Base-by-base conservation (phyloP, 345 rosid genomes). In the Combretum micranthum region DNA sequence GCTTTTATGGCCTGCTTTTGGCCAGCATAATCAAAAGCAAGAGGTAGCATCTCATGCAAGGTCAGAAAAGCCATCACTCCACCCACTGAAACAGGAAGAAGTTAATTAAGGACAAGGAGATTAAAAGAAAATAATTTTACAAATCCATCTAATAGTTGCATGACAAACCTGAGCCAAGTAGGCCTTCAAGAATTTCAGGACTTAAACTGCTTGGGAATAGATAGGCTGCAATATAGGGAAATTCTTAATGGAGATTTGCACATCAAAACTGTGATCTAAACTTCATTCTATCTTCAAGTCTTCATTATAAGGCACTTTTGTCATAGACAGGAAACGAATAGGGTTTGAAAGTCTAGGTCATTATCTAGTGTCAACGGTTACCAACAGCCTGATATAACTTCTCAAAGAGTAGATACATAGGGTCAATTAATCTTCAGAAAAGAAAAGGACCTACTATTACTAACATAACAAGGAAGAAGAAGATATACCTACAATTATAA, bases 21-120 rank as follows among this genome's bases (percentile, higher is more conserved):
- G 37, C 97, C 99, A 17, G 97, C 97, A 76, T 93, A 93, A 74
- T 93, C 96, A 71, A 93, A 89, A 59, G 99, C 97, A 77, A 93
- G 77, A 6, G 99, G 99, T 57, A 93, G 84, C 99, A 93, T 89
- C 66, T 89, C 99, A 50, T 93, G 99, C 68, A 93, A 78, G 20
- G 99, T 93, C 20, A 93, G 82, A 77, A 93, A 93, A 32, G 99
- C 97, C 99, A 93, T 93, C 60, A 93, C 94, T 61, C 99, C 99
- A 65, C 99, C 97, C 72, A 93, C 99, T 93, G 86, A 26, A 15
- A 42, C 26, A 39, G 14, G 25, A 20, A 56, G 52, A 13, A 6
- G 32, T 44, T 21, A 21, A 44, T 55, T 17, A 51, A 32, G 20
- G 43, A 47, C 47, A 26, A 15, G 12, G 20, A 51, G 56, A 45